These are phyloP conservation scores for Rhodotorula paludigena DNA, from an alignment of 768 basidiomycete species.

Conservation along the genomic window DNA sequence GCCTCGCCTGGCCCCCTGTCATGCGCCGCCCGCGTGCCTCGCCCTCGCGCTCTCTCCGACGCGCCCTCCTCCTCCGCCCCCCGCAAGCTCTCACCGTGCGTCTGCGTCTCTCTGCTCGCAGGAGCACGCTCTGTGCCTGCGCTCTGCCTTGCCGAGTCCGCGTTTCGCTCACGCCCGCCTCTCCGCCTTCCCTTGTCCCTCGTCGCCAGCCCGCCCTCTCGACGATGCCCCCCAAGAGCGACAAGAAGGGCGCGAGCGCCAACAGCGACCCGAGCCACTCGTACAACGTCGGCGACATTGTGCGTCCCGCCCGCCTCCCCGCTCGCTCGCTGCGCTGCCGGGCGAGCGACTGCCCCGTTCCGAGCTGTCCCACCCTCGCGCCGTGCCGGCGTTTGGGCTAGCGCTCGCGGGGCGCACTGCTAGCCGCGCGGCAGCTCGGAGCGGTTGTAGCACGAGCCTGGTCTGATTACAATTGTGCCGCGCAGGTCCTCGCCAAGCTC, in stretches of 20 bases:
- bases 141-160: background rate
- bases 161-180: background rate
- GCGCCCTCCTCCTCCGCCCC: too few species aligned
- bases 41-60: background rate
- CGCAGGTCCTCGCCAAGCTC: conserved; percentile 74
- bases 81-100: background rate
- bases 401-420: too few species aligned
- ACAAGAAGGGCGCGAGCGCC: background rate
- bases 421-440: too few species aligned
- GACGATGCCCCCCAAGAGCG: conserved; percentile 25
- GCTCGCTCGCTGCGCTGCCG: background rate
- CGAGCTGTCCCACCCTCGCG: background rate
- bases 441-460: too few species aligned
- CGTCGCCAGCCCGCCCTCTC: background rate
- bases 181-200: background rate
- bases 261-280: conserved; percentile 2
- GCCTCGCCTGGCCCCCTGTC: too few species aligned
- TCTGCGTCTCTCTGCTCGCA: background rate
- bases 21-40: background rate
- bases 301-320: background rate
- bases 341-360: background rate
- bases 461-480: too few species aligned
- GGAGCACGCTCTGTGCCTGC: background rate
- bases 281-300: conserved; percentile 23
- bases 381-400: too few species aligned